Percentiles rank a stretch among this genome's conserved stretches.
Conservation (phyloP, 768 basidiomycete genomes). For the Leucocoprinus birnbaumii region DNA sequence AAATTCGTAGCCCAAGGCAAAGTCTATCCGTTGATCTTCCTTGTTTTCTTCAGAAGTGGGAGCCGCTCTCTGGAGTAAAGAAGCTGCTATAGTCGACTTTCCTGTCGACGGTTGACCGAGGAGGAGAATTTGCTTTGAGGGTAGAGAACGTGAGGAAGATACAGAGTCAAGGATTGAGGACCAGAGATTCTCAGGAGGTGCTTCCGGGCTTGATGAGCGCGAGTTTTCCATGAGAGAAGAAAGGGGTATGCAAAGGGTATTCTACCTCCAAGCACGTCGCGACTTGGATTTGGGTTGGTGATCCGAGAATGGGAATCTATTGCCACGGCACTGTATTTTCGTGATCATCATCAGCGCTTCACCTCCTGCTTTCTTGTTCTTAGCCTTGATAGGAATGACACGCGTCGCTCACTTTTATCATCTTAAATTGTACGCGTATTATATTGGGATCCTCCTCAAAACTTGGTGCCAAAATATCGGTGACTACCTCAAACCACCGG, state of each 20-base stretch:
- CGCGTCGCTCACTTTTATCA: no score
- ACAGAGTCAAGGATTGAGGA: constrained; percentile 89
- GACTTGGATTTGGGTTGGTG: background rate
- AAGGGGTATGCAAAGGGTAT: background rate
- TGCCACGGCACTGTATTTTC: constrained; percentile 1
- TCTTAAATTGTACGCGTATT: no score
- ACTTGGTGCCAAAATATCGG: no score
- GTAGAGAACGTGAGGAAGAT: constrained; percentile 75
- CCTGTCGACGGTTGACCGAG: constrained; percentile 80
- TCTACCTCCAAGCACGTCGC: background rate
- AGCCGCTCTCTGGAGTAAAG: constrained; percentile 66
- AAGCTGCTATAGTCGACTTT: constrained; percentile 72
- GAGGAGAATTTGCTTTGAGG: constrained; percentile 83
- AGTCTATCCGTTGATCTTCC: constrained; percentile 63
- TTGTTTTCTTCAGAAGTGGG: constrained; percentile 43
- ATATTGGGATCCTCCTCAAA: no score
- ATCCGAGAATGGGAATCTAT: background rate
- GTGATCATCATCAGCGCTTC: no score
- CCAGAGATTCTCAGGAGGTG: constrained; percentile 85
- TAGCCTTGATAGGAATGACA: no score
- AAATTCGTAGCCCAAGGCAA: constrained; percentile 92
- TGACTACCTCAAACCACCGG: no score
- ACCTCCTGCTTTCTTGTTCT: no score
- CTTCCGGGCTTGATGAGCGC: constrained; percentile 68
- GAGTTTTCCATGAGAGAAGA: constrained; percentile 33